Percentiles rank a stretch among this genome's conserved stretches.
These are phyloP conservation scores for Eleusine indica DNA, from an alignment of 176 grass and related monocot genomes.

Conservation along the genomic window DNA sequence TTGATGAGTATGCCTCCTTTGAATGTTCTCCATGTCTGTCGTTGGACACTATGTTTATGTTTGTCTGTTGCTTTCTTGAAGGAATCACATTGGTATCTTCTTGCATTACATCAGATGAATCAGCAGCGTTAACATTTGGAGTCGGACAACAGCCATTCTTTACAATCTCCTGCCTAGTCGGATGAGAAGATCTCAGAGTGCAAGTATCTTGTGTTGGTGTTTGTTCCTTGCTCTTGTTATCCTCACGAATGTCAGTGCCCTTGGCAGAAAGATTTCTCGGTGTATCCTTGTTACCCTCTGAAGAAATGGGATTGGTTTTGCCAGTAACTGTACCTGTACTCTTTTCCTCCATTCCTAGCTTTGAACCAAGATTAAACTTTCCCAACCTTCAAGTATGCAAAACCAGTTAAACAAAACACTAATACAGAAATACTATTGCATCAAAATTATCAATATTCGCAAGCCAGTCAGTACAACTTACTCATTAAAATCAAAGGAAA, in stretches of 20 bases:
- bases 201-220: constrained; percentile 46
- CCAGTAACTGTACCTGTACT: constrained; percentile 34
- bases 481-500: constrained; percentile 92
- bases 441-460: constrained; percentile 17
- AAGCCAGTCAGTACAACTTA: constrained; percentile 54
- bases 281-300: constrained; percentile 51
- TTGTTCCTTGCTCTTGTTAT: constrained; percentile 44
- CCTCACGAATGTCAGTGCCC: constrained; percentile 42
- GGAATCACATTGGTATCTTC: constrained; percentile 32
- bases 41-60: constrained; percentile 10
- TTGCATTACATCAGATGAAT: constrained; percentile 45
- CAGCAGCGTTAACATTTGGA: constrained; percentile 20
- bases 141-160: constrained; percentile 11
- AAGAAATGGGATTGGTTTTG: constrained; percentile 25
- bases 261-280: constrained; percentile 47
- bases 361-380: constrained; percentile 73
- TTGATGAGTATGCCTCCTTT: constrained; percentile 43
- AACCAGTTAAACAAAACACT: constrained; percentile 46
- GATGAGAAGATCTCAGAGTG: constrained; percentile 51
- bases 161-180: constrained; percentile 34
- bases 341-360: constrained; percentile 59
- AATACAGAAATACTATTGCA: constrained; percentile 12
- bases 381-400: constrained; percentile 65
- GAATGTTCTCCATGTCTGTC: constrained; percentile 35
- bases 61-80: constrained; percentile 40